phyloP scores from a whole-genome alignment of 108 stramenopile species.

The Cyclotella baltica region DNA sequence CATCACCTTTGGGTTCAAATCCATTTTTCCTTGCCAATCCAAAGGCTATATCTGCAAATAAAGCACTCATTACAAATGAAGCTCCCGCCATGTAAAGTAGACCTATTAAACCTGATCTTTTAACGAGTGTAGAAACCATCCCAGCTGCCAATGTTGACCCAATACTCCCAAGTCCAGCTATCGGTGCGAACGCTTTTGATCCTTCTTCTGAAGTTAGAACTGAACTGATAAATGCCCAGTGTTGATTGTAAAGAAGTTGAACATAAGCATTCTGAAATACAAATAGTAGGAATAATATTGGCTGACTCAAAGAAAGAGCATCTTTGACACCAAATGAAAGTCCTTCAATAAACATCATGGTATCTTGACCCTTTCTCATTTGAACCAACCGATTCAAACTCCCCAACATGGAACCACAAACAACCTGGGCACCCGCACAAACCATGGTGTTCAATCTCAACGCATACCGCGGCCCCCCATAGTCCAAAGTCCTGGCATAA shows the following conservation, averaged over 20 bases:
- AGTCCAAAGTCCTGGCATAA: conserved; percentile 68
- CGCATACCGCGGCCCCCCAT: conserved; percentile 71
- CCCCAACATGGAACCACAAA: conserved; percentile 29
- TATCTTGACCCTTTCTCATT: background rate
- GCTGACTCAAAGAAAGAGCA: conserved; percentile 14
- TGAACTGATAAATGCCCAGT: conserved; percentile 84
- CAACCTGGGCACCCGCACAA: conserved; percentile 34
- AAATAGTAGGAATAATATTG: conserved; percentile 55
- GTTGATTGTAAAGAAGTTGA: conserved; percentile 81
- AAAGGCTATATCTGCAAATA: conserved; percentile 59
- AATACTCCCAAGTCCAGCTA: conserved; percentile 77
- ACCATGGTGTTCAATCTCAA: conserved; percentile 63
- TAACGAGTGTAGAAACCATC: conserved; percentile 51
- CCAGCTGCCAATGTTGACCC: conserved; percentile 73
- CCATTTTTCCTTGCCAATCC: conserved; percentile 45
- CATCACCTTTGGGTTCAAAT: conserved; percentile 38
- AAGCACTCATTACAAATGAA: conserved; percentile 49
- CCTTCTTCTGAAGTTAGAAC: conserved; percentile 82
- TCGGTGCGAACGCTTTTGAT: conserved; percentile 70
- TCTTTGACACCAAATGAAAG: conserved; percentile 16
- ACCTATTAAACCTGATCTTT: conserved; percentile 58
- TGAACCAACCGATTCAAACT: conserved; percentile 23
- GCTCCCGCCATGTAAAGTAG: conserved; percentile 61
- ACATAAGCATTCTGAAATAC: conserved; percentile 91
- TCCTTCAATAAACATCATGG: background rate